Evolutionary conservation across 1,139 yeast species (phyloP), one percentile per base, ranked within the genome.

Genomic region (Debaryomyces coudertii): DNA sequence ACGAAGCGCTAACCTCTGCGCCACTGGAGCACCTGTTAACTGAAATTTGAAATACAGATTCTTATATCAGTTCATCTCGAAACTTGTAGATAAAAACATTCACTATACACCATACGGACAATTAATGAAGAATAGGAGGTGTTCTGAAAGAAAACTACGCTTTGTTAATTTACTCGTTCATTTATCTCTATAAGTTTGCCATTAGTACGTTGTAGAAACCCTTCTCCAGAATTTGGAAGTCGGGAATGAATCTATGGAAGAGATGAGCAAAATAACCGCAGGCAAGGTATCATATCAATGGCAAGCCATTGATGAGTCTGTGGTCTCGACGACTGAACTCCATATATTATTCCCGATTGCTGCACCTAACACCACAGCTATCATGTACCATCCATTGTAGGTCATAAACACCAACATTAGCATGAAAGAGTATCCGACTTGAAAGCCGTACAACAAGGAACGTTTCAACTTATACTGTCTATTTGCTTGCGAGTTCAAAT

Each of bases 321-420:
- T 49, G 4, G 47, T 28, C 42, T 47, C 52, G 11, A 40, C 40
- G 1, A 53, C 40, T 53, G 64, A 46, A 50, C 78, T 83, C 87
- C 90, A 88, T 11, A 80, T 36, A 56, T 76, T 81, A 56, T 83
- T 76, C 1, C 95, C 95, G 22, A 82, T 35, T 14, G 73, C 75
- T 1, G 93, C 93, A 1, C 95, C 95, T 3, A 76, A 53, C 0
- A 80, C 83, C 23, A 86, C 87, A 2, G 92, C 83, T 12, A 82
- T 46, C 93, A 87, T 87, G 42, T 83, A 76, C 90, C 90, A 87
- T 4, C 93, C 90, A 60, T 87, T 87, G 61, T 85, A 87, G 3
- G 92, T 86, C 95, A 87, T 87, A 57, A 87, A 87, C 1, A 87
- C 80, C 56, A 86, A 75, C 95, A 87, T 87, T 54, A 87, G 66